Evolutionary conservation across 2,329 filamentous ascomycete genomes (phyloP), one percentile per base, ranked within the genome.

Genomic region (Aquanectria penicillioides): DNA sequence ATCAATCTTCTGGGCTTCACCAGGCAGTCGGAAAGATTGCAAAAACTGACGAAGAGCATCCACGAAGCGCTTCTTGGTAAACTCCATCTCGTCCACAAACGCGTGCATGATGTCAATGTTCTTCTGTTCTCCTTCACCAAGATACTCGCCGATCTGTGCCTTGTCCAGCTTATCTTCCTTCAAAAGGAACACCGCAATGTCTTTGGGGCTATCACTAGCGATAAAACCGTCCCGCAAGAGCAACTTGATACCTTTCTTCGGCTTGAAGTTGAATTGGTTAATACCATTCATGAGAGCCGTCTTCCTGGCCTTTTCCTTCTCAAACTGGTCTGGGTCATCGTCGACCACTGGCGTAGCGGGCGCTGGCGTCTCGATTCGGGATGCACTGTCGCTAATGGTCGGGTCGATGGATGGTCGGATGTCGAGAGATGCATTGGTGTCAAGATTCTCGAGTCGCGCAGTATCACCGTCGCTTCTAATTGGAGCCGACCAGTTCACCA

Each of bases 51-150:
- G 88, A 22, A 99, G 80, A 12, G 95, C 90, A 75, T 97, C 94
- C 6, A 97, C 94, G 69, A 99, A 99, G 3, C 94, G 89, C 53
- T 89, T 92, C 75, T 94, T 94, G 9, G 87, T 85, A 68, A 99
- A 99, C 41, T 98, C 92, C 93, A 99, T 97, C 17, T 83, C 80
- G 69, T 99, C 94, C 11, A 99, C 94, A 75, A 99, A 99, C 5
- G 93, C 92, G 75, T 99, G 95, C 95, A 99, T 99, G 67, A 93
- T 97, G 61, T 94, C 93, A 69, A 99, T 94, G 71, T 98, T 96
- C 71, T 94, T 89, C 2, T 93, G 83, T 10, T 99, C 94, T 28
- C 93, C 95, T 75, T 99, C 95, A 36, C 95, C 95, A 6, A 99
- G 84, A 67, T 91, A 99, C 74, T 99, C 95, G 68, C 95, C 95